Evolutionary conservation across 2,329 filamentous ascomycete genomes (phyloP).

Genomic region (Emergomyces africanus): DNA sequence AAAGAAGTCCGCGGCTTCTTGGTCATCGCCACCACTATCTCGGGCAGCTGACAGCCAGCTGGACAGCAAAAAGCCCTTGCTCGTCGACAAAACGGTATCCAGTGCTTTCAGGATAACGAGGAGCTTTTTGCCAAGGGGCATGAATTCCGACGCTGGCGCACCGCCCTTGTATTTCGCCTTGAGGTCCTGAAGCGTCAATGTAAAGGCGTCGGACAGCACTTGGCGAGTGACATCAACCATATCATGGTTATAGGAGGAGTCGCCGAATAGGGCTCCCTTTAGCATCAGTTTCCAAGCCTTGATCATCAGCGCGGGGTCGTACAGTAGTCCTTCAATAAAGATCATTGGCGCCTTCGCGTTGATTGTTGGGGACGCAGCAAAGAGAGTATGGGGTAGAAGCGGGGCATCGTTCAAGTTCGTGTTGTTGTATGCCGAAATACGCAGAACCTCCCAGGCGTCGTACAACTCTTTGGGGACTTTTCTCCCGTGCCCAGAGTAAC

Average conservation of each 20-base stretch:
- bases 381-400: not conserved
- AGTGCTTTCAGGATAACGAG: not conserved
- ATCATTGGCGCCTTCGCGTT: not conserved
- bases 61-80: not conserved
- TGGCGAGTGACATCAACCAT: not conserved
- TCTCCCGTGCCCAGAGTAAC: not conserved
- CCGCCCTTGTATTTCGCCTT: not conserved
- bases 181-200: not conserved
- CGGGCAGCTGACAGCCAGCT: not conserved
- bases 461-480: not conserved
- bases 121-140: not conserved
- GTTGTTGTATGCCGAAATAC: not conserved
- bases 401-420: not conserved
- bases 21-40: not conserved
- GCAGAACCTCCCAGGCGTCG: not conserved
- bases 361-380: not conserved
- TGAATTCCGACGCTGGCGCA: not conserved
- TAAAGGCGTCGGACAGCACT: conserved; percentile 19
- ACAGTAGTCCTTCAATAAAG: not conserved
- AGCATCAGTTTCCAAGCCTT: not conserved
- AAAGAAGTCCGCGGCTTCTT: not conserved
- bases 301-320: not conserved
- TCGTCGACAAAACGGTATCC: not conserved
- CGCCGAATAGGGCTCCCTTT: not conserved
- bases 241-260: not conserved